These are phyloP conservation scores for Cystobasidium ongulense DNA, from an alignment of 768 basidiomycete genomes.

Conservation along the genomic window DNA sequence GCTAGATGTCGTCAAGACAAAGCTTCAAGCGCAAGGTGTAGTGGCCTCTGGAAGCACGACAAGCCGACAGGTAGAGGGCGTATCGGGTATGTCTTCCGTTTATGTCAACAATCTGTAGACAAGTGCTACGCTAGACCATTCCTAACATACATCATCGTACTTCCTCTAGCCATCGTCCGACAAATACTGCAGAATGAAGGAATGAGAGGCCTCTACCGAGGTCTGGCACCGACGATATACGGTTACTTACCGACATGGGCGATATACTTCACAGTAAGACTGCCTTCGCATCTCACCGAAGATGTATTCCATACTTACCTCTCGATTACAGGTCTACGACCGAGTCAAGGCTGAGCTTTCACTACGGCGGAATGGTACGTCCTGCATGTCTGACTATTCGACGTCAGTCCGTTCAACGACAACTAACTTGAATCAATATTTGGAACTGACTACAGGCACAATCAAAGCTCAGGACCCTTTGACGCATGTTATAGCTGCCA, in stretches of 20 bases:
- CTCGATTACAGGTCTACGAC: conserved; percentile 56
- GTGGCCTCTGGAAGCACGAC: background rate
- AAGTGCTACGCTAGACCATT: background rate
- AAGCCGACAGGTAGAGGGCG: conserved; percentile 49
- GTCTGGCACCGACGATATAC: conserved; percentile 90
- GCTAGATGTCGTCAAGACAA: conserved; percentile 94
- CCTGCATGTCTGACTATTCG: background rate
- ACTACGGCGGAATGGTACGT: conserved; percentile 35
- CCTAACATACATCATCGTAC: background rate
- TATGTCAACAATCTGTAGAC: background rate
- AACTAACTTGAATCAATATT: background rate
- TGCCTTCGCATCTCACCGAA: background rate
- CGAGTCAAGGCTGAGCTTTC: conserved; percentile 63
- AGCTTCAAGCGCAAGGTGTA: conserved; percentile 80
- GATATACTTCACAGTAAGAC: conserved; percentile 80
- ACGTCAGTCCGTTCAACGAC: background rate
- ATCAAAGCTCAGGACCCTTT: conserved; percentile 11
- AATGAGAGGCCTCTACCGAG: conserved; percentile 82
- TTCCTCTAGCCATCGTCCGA: conserved; percentile 51
- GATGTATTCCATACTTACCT: background rate
- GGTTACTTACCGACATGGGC: conserved; percentile 99
- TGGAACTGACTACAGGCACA: background rate
- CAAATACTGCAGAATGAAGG: conserved; percentile 61
- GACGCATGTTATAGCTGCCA: conserved; percentile 78
- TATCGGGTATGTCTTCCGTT: conserved; percentile 54